Evolutionary conservation across 306 rosid species (phyloP).

Genomic region (Cicer yamashitae): DNA sequence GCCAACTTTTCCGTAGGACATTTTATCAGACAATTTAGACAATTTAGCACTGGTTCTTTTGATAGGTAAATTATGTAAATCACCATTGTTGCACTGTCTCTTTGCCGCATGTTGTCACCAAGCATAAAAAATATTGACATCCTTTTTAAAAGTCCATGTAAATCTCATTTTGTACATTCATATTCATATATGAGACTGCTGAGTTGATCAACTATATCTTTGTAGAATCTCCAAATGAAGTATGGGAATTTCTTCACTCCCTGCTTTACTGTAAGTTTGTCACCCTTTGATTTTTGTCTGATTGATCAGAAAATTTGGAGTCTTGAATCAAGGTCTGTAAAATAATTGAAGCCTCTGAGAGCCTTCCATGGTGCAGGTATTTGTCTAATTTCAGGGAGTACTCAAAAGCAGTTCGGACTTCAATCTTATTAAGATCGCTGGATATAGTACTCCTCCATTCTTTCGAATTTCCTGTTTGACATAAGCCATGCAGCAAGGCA

Average conservation of each 20-base stretch:
- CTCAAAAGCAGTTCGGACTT: conserved; percentile 62
- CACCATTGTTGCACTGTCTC: conserved; percentile 32
- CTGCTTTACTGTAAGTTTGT: conserved; percentile 30
- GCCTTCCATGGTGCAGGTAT: conserved; percentile 55
- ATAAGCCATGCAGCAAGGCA: conserved; percentile 73
- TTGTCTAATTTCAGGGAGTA: conserved; percentile 69
- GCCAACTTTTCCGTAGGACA: conserved; percentile 46
- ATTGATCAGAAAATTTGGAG: conserved; percentile 47
- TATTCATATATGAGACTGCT: conserved; percentile 20
- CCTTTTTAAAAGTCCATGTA: conserved; percentile 11
- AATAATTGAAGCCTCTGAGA: conserved; percentile 65
- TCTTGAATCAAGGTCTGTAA: conserved; percentile 65
- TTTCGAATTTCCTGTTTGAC: conserved; percentile 64
- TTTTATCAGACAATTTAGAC: conserved; percentile 49
- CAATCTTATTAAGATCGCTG: conserved; percentile 51
- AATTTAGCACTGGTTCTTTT: conserved; percentile 46
- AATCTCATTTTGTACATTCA: conserved; percentile 28
- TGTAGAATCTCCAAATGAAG: conserved; percentile 7
- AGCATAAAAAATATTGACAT: conserved; percentile 8
- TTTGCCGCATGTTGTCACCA: not conserved
- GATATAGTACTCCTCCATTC: conserved; percentile 70
- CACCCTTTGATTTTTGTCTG: conserved; percentile 43
- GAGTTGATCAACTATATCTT: conserved; percentile 2
- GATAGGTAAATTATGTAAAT: conserved; percentile 41
- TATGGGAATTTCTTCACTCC: conserved; percentile 33